These are phyloP conservation scores for Oryza officinalis DNA, from an alignment of 176 grass and related monocot species.

Conservation along the genomic window DNA sequence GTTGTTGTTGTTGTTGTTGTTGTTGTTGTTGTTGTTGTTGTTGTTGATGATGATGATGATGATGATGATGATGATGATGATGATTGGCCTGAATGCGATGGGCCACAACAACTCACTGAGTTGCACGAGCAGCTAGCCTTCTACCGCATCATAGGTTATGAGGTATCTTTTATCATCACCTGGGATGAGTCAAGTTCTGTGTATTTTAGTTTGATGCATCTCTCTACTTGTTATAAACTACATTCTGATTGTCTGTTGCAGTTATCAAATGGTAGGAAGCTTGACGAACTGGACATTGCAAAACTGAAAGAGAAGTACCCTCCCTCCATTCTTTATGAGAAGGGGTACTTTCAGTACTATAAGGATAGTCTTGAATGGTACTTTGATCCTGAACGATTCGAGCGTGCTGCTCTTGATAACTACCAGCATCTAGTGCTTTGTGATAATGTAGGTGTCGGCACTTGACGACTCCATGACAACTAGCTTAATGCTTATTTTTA, in stretches of 20 bases:
- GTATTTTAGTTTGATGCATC: background rate
- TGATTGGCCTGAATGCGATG: background rate
- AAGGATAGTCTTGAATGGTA: slow-evolving; percentile 14
- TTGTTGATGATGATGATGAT: too few species aligned
- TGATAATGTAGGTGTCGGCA: background rate
- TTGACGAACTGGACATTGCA: background rate
- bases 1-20: too few species aligned
- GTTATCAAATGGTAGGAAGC: background rate
- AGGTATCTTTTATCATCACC: slow-evolving; percentile 15
- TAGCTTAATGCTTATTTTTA: background rate
- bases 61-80: too few species aligned
- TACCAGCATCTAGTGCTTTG: slow-evolving; percentile 37
- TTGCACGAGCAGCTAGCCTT: background rate
- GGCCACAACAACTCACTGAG: background rate
- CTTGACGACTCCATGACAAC: background rate
- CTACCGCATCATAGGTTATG: slow-evolving; percentile 21
- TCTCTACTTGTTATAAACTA: background rate
- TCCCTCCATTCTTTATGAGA: background rate
- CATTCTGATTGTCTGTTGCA: background rate
- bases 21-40: too few species aligned
- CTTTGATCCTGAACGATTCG: slow-evolving; percentile 7
- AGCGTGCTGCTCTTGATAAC: background rate
- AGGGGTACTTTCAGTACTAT: background rate
- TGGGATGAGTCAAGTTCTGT: background rate
- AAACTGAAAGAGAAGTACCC: background rate